Evolutionary conservation across 305 asterid species (phyloP), one percentile per base, ranked within the genome.

Genomic region (Fraxinus sp.): DNA sequence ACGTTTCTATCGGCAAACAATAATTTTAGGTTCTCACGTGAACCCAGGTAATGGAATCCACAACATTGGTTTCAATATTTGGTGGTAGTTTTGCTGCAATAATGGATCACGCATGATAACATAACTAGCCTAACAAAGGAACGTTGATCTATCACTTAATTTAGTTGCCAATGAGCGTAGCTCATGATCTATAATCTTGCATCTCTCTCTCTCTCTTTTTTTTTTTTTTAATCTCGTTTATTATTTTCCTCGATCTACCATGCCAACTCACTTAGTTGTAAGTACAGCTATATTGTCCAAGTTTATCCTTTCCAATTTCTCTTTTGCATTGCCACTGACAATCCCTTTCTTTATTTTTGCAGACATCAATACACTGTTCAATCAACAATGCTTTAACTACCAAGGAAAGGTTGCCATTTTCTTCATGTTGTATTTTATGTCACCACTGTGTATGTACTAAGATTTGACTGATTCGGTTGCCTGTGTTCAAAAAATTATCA

Each of bases 331-430:
- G 71, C 10, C 10, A 62, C 71, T 22, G 32, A 22, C 32, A 22
- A 62, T 74, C 79, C 52, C 41, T 55, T 52, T 74, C 39, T 52
- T 55, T 75, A 39, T 75, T 88, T 89, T 82, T 91, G 83, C 95
- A 94, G 99, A 95, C 83, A 81, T 94, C 86, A 92, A 91, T 80
- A 93, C 97, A 4, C 72, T 92, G 85, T 94, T 94, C 90, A 92
- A 92, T 87, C 94, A 86, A 81, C 95, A 89, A 57, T 95, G 99
- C 87, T 87, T 93, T 84, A 95, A 94, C 85, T 91, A 93, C 84
- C 87, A 80, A 20, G 98, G 99, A 89, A 94, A 95, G 98, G 98
- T 95, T 81, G 97, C 79, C 86, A 81, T 77, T 39, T 80, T 76
- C 82, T 81, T 22, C 79, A 62, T 74, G 36, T 70, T 44, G 52